Base-by-base conservation (phyloP, 2,329 filamentous ascomycete species). In the Arthroderma sp. region DNA sequence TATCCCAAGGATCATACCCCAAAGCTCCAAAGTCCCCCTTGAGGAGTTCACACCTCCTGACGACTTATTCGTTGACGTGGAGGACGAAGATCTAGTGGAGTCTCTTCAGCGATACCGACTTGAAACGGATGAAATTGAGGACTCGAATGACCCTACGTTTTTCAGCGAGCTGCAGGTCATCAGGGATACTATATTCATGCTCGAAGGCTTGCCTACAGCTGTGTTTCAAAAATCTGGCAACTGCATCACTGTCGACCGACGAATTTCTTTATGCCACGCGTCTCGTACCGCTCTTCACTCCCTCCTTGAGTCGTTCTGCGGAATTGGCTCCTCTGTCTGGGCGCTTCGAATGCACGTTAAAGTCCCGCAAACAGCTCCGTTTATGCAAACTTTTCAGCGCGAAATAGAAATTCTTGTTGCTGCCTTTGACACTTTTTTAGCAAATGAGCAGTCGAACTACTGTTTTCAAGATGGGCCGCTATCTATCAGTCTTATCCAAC, bases 181-280 rank as follows among this genome's bases (percentile, higher is more conserved):
- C 28, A 77, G 86, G 40, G 87, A 96, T 56, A 75, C 78, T 0
- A 68, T 95, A 0, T 89, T 86, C 55, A 93, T 95, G 85, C 72
- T 96, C 0, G 76, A 78, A 44, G 88, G 88, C 0, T 66, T 91
- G 3, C 74, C 80, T 4, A 89, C 83, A 2, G 81, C 78, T 1
- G 58, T 94, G 1, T 94, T 88, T 54, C 51, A 61, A 67, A 53
- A 58, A 43, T 30, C 60, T 15, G 58, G 62, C 32, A 52, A 57
- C 32, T 50, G 47, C 3, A 51, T 66, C n/a, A 55, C 58, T 46
- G 52, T 68, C 36, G 63, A 68, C 41, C 54, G 61, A 27, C 57
- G 58, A 44, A 66, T 67, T 52, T 52, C 50, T 22, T 45, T 64
- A 28, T 48, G 48, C 6, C 59, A 68, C 52, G 51, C 60, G 31